phyloP scores from a whole-genome alignment of 345 rosid species.

The Populus pruinosa region DNA sequence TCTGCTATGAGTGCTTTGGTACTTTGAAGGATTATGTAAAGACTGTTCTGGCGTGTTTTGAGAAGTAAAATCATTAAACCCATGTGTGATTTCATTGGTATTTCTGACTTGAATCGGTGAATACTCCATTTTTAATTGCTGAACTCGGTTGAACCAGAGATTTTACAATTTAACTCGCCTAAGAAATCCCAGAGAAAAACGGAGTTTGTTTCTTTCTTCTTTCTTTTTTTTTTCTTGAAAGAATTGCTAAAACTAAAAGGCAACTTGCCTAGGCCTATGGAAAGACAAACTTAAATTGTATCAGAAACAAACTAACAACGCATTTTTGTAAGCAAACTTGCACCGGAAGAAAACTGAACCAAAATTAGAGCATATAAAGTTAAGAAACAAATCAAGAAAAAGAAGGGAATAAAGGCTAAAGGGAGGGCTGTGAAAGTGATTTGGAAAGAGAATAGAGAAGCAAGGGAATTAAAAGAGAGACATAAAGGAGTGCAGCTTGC shows the following conservation, averaged over 20 bases:
- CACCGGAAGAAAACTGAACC: not conserved
- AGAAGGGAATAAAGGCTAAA: not conserved
- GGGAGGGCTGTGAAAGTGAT: too few relatives aligned
- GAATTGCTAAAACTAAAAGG: not conserved
- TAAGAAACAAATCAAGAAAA: not conserved
- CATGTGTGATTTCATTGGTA: not conserved
- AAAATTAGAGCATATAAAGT: too few relatives aligned
- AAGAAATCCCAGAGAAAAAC: not conserved
- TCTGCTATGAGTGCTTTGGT: slow-evolving; percentile 2
- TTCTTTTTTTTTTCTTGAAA: not conserved
- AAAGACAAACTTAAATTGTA: too few relatives aligned
- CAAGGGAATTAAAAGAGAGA: not conserved
- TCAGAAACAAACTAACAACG: too few relatives aligned
- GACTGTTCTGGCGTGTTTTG: not conserved
- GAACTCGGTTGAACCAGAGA: too few relatives aligned
- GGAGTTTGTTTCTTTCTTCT: not conserved
- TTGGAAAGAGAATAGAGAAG: too few relatives aligned
- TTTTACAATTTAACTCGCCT: too few relatives aligned
- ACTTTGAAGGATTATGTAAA: not conserved
- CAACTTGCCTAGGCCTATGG: too few relatives aligned
- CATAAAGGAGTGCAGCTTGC: not conserved
- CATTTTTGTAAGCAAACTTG: not conserved
- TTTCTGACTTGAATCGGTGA: slow-evolving; percentile 2
- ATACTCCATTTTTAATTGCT: not conserved
- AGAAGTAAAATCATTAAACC: not conserved